A percentile compares a stretch with the other conserved stretches of the same genome.
Conservation (phyloP, 192 early-diverging fungal genomes). For the Martensiomyces pterosporus region DNA sequence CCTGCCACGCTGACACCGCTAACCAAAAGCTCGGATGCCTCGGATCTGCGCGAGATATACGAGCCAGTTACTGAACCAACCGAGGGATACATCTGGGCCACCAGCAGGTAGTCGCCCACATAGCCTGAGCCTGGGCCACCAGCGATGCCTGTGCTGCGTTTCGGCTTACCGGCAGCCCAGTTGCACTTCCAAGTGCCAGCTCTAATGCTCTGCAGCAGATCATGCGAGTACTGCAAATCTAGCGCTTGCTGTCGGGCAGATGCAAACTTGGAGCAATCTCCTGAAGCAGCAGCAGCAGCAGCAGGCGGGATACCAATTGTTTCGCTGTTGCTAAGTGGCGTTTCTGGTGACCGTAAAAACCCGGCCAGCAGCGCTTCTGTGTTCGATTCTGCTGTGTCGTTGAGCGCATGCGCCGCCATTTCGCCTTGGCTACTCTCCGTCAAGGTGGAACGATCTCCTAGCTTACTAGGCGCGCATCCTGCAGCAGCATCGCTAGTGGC, state of each 20-base stretch:
- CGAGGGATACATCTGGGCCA: slow-evolving; percentile 49
- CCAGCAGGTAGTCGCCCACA: slow-evolving; percentile 30
- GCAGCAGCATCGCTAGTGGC: background rate
- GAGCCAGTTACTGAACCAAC: slow-evolving; percentile 40
- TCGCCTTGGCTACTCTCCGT: no score
- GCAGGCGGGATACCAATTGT: no score
- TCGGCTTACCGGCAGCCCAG: slow-evolving; percentile 10
- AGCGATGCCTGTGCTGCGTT: background rate
- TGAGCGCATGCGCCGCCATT: background rate
- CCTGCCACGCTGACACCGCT: slow-evolving; percentile 45
- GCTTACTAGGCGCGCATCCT: no score
- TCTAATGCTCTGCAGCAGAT: slow-evolving; percentile 29
- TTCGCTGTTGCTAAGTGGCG: no score
- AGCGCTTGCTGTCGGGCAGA: slow-evolving; percentile 13
- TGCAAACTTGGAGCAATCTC: slow-evolving; percentile 1
- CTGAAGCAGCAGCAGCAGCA: no score
- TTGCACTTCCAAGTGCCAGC: slow-evolving; percentile 38
- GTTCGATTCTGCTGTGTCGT: background rate
- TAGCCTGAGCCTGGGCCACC: no score
- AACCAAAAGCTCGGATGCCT: slow-evolving; percentile 30
- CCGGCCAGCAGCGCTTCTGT: background rate
- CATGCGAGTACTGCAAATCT: slow-evolving; percentile 17
- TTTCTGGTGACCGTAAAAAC: background rate
- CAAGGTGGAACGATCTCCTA: no score
- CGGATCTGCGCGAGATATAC: slow-evolving; percentile 23